Evolutionary conservation across 1,284 basidiomycete genomes (phyloP).

Genomic region (Gomphus bonarii): DNA sequence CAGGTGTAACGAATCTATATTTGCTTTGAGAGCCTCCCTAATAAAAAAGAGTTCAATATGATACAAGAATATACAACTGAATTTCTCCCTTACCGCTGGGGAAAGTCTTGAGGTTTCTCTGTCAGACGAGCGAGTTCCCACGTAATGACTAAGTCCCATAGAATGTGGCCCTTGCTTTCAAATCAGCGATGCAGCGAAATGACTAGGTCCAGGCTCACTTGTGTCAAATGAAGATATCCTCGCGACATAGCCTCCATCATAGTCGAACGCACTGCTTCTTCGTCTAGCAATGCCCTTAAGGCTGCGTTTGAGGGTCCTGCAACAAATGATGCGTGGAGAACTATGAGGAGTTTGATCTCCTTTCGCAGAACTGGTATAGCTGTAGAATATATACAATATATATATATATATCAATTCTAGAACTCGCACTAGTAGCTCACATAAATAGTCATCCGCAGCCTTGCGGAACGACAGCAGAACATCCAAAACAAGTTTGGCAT

Average conservation of each 20-base stretch:
- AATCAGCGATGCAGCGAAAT: conserved; percentile 7
- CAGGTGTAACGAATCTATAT: conserved; percentile 41
- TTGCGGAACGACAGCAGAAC: conserved; percentile 54
- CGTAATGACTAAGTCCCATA: conserved; percentile 67
- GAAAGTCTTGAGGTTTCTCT: conserved; percentile 21
- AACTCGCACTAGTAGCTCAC: conserved; percentile 34
- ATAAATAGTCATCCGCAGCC: conserved; percentile 74
- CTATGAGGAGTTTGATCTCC: conserved; percentile 54
- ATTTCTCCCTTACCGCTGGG: conserved; percentile 35
- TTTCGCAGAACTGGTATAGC: conserved; percentile 62
- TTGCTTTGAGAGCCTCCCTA: conserved; percentile 31
- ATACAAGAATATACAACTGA: background rate
- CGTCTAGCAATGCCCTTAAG: conserved; percentile 34
- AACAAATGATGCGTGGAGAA: conserved; percentile 34
- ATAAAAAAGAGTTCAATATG: conserved; percentile 3
- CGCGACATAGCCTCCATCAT: conserved; percentile 48
- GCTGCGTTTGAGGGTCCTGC: conserved; percentile 30
- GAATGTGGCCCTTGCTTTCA: conserved; percentile 43
- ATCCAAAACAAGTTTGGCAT: conserved; percentile 40
- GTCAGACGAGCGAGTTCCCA: conserved; percentile 66
- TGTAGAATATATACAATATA: conserved; percentile 22
- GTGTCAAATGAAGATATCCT: conserved; percentile 48
- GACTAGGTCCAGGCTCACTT: conserved; percentile 28
- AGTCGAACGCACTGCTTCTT: conserved; percentile 42
- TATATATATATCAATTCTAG: conserved; percentile 10